These are phyloP conservation scores for Monoraphidium neglectum DNA, from an alignment of 139 green algal genomes.

Conservation along the genomic window DNA sequence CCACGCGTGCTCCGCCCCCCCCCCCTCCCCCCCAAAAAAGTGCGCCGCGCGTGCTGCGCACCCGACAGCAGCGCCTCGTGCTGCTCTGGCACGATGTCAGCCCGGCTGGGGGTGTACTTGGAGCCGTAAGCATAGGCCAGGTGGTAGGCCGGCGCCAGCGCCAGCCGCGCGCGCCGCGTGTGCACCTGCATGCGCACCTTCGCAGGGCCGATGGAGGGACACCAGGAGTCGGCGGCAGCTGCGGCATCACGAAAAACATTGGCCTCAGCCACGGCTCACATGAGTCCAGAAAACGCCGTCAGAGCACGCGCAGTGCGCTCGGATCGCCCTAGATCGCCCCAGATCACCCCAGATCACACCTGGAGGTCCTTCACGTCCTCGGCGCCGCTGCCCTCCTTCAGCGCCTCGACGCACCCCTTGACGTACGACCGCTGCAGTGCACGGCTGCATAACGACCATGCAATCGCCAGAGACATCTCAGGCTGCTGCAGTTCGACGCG, in stretches of 20 bases:
- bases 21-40: not conserved
- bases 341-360: constrained; percentile 12
- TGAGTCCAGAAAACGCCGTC: not conserved
- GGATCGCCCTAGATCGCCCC: not conserved
- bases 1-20: not conserved
- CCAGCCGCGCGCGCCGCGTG: constrained; percentile 18
- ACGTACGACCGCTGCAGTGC: constrained; percentile 21
- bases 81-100: constrained; percentile 45
- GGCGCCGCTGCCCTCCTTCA: not conserved
- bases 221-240: not conserved
- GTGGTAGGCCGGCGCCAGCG: constrained; percentile 50
- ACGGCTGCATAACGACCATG: constrained; percentile 21
- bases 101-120: constrained; percentile 48
- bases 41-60: constrained; percentile 2
- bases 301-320: too few relatives aligned
- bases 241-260: not conserved
- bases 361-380: constrained; percentile 4
- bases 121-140: constrained; percentile 42
- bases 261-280: not conserved
- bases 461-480: constrained; percentile 20
- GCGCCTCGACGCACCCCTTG: not conserved
- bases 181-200: constrained; percentile 29
- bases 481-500: not conserved
- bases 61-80: constrained; percentile 43
- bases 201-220: not conserved